Conservation (phyloP, 2,329 filamentous ascomycete genomes). For the Fusarium sp. region DNA sequence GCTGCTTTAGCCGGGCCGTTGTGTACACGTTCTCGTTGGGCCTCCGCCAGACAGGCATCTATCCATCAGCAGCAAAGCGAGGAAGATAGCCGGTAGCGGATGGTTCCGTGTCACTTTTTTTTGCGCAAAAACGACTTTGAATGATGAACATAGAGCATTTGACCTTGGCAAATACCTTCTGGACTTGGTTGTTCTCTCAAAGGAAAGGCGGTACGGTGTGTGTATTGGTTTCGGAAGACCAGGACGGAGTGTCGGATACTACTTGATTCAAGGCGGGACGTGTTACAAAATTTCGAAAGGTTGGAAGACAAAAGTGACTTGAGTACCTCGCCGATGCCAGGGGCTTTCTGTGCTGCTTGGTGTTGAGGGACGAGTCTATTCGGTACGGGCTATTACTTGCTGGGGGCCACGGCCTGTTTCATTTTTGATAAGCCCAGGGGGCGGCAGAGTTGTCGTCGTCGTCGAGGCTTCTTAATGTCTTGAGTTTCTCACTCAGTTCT, state of each 20-base stretch:
- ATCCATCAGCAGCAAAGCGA: conserved; percentile 28
- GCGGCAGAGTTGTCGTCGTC: conserved; percentile 5
- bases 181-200: conserved; percentile 56
- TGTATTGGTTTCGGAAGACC: conserved; percentile 53
- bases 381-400: conserved; percentile 48
- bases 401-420: conserved; percentile 44
- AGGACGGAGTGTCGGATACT: conserved; percentile 55
- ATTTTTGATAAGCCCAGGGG: conserved; percentile 48
- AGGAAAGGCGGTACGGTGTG: conserved; percentile 50
- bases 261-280: conserved; percentile 51
- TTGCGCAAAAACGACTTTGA: conserved; percentile 52
- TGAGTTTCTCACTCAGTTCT: not conserved
- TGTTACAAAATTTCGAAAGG: conserved; percentile 49
- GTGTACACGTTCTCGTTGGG: conserved; percentile 44
- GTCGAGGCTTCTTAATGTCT: conserved; percentile 6
- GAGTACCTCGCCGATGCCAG: conserved; percentile 45
- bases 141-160: conserved; percentile 59
- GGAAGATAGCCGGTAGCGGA: conserved; percentile 21
- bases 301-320: conserved; percentile 57
- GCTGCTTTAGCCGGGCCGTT: conserved; percentile 39
- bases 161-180: conserved; percentile 58
- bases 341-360: conserved; percentile 48
- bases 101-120: conserved; percentile 44
- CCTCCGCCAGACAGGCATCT: conserved; percentile 16
- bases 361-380: conserved; percentile 46